Evolutionary conservation across 148 eudicot genomes (phyloP).

Genomic region (Vaccinium vitisidaea): DNA sequence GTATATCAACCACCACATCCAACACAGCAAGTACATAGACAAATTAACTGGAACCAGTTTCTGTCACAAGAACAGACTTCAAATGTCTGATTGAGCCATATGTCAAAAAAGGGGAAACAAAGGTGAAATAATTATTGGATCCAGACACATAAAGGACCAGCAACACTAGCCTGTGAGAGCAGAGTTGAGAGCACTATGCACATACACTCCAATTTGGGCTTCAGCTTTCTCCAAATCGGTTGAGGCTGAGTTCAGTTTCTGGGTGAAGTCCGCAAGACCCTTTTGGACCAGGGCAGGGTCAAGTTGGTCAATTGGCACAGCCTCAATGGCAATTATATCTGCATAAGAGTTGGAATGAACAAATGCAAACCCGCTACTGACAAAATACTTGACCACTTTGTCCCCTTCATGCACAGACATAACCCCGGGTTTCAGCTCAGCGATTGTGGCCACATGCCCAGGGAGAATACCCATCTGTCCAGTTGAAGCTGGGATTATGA

Average conservation of each 20-base stretch:
- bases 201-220: conserved; percentile 78
- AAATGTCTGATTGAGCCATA: background rate
- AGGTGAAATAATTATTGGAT: conserved; percentile 13
- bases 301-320: conserved; percentile 63
- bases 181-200: conserved; percentile 65
- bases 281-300: conserved; percentile 63
- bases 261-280: conserved; percentile 67
- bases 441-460: conserved; percentile 62
- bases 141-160: background rate
- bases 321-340: conserved; percentile 72
- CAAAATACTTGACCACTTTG: conserved; percentile 56
- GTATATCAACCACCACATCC: conserved; percentile 8
- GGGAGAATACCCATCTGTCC: conserved; percentile 78
- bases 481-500: conserved; percentile 64
- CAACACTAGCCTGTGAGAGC: conserved; percentile 47
- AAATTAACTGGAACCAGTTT: background rate
- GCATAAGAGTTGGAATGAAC: conserved; percentile 64
- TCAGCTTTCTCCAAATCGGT: conserved; percentile 84
- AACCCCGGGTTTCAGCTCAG: conserved; percentile 68
- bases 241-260: conserved; percentile 64
- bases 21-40: background rate
- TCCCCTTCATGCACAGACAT: conserved; percentile 63
- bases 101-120: background rate
- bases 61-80: background rate
- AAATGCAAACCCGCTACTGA: conserved; percentile 74